These are phyloP conservation scores for Coemansia asiatica DNA, from an alignment of 192 early-diverging fungal species.

Conservation along the genomic window DNA sequence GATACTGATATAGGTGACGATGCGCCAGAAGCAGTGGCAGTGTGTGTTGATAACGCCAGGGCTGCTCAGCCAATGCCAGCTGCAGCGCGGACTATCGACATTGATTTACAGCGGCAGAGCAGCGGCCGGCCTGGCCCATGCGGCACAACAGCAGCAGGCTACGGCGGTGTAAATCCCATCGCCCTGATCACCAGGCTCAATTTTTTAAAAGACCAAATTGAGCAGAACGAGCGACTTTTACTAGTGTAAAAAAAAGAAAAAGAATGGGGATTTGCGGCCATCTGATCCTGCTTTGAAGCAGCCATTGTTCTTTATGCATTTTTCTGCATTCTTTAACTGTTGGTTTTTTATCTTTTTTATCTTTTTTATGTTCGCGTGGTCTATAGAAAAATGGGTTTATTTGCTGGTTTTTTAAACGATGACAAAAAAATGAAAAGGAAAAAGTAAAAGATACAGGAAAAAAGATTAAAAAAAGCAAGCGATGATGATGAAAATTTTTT, in stretches of 20 bases:
- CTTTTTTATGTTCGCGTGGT: not conserved
- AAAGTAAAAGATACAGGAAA: not conserved
- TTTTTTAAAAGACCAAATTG: slow-evolving; percentile 50
- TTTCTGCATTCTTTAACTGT: not conserved
- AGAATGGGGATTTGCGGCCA: not conserved
- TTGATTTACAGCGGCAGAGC: slow-evolving; percentile 8
- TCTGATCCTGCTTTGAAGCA: not conserved
- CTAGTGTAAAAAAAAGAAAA: slow-evolving; percentile 12
- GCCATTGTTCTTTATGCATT: not conserved
- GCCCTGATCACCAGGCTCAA: slow-evolving; percentile 44
- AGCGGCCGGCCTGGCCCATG: slow-evolving; percentile 3
- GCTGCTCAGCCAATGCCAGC: not conserved
- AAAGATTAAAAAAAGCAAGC: not conserved
- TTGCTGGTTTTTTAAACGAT: too few relatives aligned
- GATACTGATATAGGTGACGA: too few relatives aligned
- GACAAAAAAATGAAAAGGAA: not conserved
- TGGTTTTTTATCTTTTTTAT: not conserved
- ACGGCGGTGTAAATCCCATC: slow-evolving; percentile 40
- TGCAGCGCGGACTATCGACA: not conserved
- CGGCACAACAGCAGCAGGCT: slow-evolving; percentile 1
- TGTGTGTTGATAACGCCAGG: not conserved
- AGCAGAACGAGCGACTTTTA: slow-evolving; percentile 41
- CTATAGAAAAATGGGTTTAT: too few relatives aligned
- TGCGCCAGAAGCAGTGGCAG: not conserved
- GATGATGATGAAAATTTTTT: not conserved